Evolutionary conservation across 345 rosid genomes (phyloP).

Genomic region (Tarenaya hassleriana): DNA sequence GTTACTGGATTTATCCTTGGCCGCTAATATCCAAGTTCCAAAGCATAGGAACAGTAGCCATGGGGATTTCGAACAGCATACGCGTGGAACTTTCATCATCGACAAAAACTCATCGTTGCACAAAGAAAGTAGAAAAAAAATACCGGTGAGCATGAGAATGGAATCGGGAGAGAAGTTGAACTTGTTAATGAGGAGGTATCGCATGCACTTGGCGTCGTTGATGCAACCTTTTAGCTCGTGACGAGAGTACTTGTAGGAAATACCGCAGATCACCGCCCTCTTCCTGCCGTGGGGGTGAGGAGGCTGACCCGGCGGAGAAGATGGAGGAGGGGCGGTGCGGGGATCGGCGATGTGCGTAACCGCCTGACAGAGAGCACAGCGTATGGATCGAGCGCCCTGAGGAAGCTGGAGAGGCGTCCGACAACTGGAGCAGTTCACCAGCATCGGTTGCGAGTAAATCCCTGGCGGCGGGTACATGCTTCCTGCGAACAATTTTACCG

Average conservation of each 20-base stretch:
- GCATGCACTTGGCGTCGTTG: conserved; percentile 91
- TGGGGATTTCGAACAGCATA: background rate
- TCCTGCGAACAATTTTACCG: background rate
- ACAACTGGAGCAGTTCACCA: conserved; percentile 72
- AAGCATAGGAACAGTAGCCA: background rate
- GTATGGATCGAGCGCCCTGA: conserved; percentile 65
- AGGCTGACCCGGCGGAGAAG: conserved; percentile 39
- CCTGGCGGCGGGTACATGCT: conserved; percentile 34
- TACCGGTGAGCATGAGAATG: conserved; percentile 87
- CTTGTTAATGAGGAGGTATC: conserved; percentile 65
- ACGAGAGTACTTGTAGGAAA: conserved; percentile 66
- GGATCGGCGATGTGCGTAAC: conserved; percentile 66
- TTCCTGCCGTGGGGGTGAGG: conserved; percentile 63
- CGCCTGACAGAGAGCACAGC: conserved; percentile 73
- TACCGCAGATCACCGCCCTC: conserved; percentile 80
- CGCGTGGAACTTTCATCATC: background rate
- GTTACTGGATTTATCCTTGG: background rate
- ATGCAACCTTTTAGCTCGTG: conserved; percentile 89
- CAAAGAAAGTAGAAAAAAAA: background rate
- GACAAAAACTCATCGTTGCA: background rate
- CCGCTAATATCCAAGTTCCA: too few species aligned
- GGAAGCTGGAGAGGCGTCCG: conserved; percentile 75
- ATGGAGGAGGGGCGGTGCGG: conserved; percentile 42
- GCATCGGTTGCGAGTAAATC: conserved; percentile 40
- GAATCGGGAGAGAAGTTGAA: conserved; percentile 62